A percentile compares a stretch with the other conserved stretches of the same genome.
Evolutionary conservation across 805 yeast species (phyloP).

Genomic region (Pichia kluyveri): DNA sequence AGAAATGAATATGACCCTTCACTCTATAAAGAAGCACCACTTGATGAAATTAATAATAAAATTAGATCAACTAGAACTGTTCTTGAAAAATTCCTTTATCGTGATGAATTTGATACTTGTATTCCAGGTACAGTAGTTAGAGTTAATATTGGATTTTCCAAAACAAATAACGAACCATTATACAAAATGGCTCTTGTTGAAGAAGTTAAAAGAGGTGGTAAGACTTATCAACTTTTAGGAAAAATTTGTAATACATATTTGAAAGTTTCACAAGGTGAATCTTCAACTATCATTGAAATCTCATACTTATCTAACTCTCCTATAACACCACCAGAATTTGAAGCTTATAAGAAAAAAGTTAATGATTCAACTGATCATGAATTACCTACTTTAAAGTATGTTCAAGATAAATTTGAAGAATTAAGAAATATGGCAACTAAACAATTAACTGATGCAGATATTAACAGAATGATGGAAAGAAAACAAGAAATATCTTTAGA

Average conservation of each 20-base stretch:
- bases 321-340: slow-evolving; percentile 63
- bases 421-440: slow-evolving; percentile 54
- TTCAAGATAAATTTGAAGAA: slow-evolving; percentile 56
- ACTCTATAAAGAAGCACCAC: slow-evolving; percentile 34
- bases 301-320: slow-evolving; percentile 72
- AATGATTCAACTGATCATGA: slow-evolving; percentile 40
- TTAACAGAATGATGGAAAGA: slow-evolving; percentile 67
- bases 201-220: slow-evolving; percentile 36
- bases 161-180: slow-evolving; percentile 48
- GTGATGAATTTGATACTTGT: slow-evolving; percentile 68
- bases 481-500: slow-evolving; percentile 54
- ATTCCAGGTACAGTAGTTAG: slow-evolving; percentile 73
- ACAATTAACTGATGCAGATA: slow-evolving; percentile 61
- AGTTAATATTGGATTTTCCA: slow-evolving; percentile 69
- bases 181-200: slow-evolving; percentile 82
- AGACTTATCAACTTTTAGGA: slow-evolving; percentile 33
- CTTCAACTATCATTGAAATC: slow-evolving; percentile 68
- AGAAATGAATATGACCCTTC: slow-evolving; percentile 30
- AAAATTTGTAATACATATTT: slow-evolving; percentile 45
- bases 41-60: slow-evolving; percentile 55
- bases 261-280: slow-evolving; percentile 73
- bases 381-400: slow-evolving; percentile 55
- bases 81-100: slow-evolving; percentile 66
- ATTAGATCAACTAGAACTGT: slow-evolving; percentile 71
- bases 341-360: slow-evolving; percentile 54